These are phyloP conservation scores for Trypethelium eluteriae DNA, from an alignment of 495 filamentous ascomycete species.

Conservation along the genomic window DNA sequence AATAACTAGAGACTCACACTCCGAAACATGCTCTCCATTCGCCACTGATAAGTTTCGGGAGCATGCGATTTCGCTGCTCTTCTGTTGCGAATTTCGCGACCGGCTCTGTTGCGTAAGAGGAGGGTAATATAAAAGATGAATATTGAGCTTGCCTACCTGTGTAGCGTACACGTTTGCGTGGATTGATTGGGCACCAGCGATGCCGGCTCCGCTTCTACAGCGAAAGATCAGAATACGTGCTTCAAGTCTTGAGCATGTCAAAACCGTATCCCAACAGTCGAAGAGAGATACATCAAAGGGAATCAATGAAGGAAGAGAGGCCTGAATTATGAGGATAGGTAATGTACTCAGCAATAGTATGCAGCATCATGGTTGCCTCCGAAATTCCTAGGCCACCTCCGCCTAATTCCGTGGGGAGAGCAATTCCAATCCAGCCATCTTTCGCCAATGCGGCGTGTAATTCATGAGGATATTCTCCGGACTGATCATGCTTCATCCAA, in stretches of 20 bases:
- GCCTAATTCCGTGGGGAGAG: constrained; percentile 62
- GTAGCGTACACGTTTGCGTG: constrained; percentile 76
- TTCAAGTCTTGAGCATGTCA: not conserved
- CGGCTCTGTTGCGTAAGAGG: constrained; percentile 34
- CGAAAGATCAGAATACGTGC: not conserved
- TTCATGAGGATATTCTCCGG: constrained; percentile 59
- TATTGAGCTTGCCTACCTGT: constrained; percentile 34
- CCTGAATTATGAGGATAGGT: not conserved
- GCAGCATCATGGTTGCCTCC: constrained; percentile 80
- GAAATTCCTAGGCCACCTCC: constrained; percentile 70
- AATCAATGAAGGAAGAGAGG: not conserved
- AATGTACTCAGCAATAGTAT: constrained; percentile 61
- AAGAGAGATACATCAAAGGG: not conserved
- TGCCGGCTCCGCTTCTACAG: constrained; percentile 56
- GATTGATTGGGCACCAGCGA: constrained; percentile 69
- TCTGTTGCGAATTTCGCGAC: constrained; percentile 60
- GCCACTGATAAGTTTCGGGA: constrained; percentile 62
- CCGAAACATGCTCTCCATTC: constrained; percentile 65
- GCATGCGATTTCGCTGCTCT: constrained; percentile 51
- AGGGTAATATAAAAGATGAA: not conserved
- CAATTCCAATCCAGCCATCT: constrained; percentile 78
- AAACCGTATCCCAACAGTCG: not conserved
- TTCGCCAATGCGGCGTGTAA: constrained; percentile 68
- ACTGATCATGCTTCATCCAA: constrained; percentile 63
- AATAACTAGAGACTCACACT: constrained; percentile 33